phyloP scores from a whole-genome alignment of 2,329 filamentous ascomycete genomes.

The Claviceps sp. region DNA sequence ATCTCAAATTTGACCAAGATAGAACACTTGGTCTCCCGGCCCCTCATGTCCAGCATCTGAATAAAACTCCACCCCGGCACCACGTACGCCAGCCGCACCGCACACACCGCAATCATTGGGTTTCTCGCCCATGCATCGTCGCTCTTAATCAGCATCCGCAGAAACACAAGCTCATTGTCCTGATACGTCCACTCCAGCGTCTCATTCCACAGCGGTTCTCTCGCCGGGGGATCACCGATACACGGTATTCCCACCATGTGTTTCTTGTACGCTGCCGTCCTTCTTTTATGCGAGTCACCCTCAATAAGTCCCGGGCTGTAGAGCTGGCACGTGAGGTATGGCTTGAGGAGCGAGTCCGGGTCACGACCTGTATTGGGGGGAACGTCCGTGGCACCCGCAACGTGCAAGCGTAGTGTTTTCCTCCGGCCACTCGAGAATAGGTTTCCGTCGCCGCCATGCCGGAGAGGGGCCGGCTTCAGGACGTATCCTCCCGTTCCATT shows the following conservation, averaged over 20 bases:
- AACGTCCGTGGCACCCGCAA: conserved; percentile 49
- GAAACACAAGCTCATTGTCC: conserved; percentile 51
- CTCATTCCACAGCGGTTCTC: conserved; percentile 54
- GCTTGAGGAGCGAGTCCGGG: conserved; percentile 37
- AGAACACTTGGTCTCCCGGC: conserved; percentile 48
- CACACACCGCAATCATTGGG: conserved; percentile 46
- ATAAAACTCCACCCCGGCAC: conserved; percentile 48
- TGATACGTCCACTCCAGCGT: conserved; percentile 54
- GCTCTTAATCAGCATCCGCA: conserved; percentile 53
- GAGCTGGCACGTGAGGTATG: conserved; percentile 53
- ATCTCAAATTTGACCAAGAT: conserved; percentile 49
- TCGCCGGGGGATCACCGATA: conserved; percentile 39
- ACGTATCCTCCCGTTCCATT: conserved; percentile 51
- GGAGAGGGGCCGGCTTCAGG: conserved; percentile 48
- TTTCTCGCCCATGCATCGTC: conserved; percentile 50
- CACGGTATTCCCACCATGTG: conserved; percentile 44
- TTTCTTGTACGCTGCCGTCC: conserved; percentile 47
- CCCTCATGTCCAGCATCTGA: conserved; percentile 50
- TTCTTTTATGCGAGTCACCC: conserved; percentile 41
- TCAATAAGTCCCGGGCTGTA: conserved; percentile 41
- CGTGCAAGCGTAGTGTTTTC: conserved; percentile 40
- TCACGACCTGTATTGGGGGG: conserved; percentile 38
- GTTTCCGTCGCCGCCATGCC: conserved; percentile 38
- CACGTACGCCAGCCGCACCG: conserved; percentile 45
- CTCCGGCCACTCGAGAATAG: conserved; percentile 28